Evolutionary conservation across 2,329 filamentous ascomycete species (phyloP).

Genomic region (Fusarium cyanostomum): DNA sequence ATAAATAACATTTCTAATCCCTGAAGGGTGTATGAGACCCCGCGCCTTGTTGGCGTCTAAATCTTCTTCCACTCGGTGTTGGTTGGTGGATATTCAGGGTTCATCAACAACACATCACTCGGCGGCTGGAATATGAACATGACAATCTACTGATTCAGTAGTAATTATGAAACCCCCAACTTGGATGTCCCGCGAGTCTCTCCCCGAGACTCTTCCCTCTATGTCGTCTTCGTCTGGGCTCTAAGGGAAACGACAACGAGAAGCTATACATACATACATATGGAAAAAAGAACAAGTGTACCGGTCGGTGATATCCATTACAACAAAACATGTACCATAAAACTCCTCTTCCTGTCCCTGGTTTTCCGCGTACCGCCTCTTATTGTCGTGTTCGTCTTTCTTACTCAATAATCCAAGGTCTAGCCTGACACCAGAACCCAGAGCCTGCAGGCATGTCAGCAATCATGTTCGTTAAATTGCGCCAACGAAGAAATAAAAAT

Average conservation of each 20-base stretch:
- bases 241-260: constrained; percentile 29
- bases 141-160: constrained; percentile 31
- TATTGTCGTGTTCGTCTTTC: constrained; percentile 18
- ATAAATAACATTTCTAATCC: too few species aligned
- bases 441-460: constrained; percentile 43
- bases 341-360: constrained; percentile 16
- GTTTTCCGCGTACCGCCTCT: constrained; percentile 21
- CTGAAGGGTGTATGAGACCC: neutral
- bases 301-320: constrained; percentile 35
- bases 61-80: neutral
- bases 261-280: constrained; percentile 37
- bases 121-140: neutral
- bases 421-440: constrained; percentile 54
- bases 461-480: neutral
- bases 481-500: neutral
- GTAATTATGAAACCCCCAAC: constrained; percentile 35
- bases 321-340: constrained; percentile 38
- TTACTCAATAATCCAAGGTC: constrained; percentile 5
- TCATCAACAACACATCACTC: neutral
- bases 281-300: constrained; percentile 33
- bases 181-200: constrained; percentile 8
- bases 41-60: neutral
- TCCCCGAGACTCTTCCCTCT: constrained; percentile 8
- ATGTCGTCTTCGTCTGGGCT: constrained; percentile 21
- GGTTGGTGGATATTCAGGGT: neutral